phyloP scores from a whole-genome alignment of 306 rosid genomes.

The Quercus ilex region DNA sequence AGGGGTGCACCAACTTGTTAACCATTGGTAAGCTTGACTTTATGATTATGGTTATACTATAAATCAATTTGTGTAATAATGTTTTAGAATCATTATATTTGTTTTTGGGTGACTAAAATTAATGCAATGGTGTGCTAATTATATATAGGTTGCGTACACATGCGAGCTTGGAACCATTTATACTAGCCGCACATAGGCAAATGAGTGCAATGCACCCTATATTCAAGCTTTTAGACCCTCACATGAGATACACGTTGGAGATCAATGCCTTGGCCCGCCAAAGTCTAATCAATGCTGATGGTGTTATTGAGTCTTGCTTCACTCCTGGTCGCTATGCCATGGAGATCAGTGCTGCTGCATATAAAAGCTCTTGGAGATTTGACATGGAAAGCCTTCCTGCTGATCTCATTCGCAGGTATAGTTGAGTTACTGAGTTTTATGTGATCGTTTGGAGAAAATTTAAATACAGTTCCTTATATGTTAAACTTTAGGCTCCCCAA shows the following conservation, averaged over 20 bases:
- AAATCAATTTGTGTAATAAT: background rate
- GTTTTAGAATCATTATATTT: background rate
- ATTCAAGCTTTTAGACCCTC: conserved; percentile 84
- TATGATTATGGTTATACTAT: background rate
- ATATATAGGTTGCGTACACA: conserved; percentile 76
- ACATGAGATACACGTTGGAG: conserved; percentile 91
- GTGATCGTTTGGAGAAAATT: no score
- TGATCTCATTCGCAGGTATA: conserved; percentile 75
- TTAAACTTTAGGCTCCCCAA: background rate
- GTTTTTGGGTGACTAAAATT: background rate
- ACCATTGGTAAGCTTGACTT: conserved; percentile 66
- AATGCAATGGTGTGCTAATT: background rate
- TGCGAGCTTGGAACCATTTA: conserved; percentile 74
- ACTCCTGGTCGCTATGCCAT: conserved; percentile 86
- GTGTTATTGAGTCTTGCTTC: conserved; percentile 76
- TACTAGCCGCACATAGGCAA: conserved; percentile 85
- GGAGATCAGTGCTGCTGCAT: conserved; percentile 84
- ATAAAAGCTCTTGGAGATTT: conserved; percentile 76
- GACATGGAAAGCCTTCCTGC: conserved; percentile 81
- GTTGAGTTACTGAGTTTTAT: background rate
- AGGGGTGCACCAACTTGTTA: conserved; percentile 89
- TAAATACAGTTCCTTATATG: background rate
- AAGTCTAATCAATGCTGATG: conserved; percentile 59
- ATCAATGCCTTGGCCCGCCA: conserved; percentile 86
- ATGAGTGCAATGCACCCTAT: conserved; percentile 93